Base-by-base conservation (phyloP, 345 rosid genomes). In the Viola odorata region DNA sequence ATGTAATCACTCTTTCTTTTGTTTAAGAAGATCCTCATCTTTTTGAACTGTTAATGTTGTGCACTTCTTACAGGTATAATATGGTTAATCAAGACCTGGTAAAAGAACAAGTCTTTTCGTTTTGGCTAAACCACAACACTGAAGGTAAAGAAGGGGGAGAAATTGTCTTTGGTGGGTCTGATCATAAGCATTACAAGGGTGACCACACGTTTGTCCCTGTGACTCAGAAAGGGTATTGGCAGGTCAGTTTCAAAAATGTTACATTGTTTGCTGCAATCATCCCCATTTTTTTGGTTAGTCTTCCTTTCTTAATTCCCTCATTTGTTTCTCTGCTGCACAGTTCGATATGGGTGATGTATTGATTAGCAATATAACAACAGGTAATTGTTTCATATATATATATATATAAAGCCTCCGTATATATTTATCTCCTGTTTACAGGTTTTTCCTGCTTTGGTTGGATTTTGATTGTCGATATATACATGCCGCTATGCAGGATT, bases 131-230 rank as follows among this genome's bases (percentile, higher is more conserved):
- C 53, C 76, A 68, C 10, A 67, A 66, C 15, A 67, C 52, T 41
- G 44, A 67, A 50, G 76, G 68, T 41, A 56, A 72, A 38, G 72
- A 66, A 72, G 76, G 76, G 54, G 76, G 76, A 52, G 76, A 72
- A 67, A 57, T 72, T 62, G 72, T 72, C 45, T 72, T 72, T 62
- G 76, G 76, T 12, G 76, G 76, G 42, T 48, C 62, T 32, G 76
- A 72, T 62, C 56, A 72, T 58, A 41, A 54, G 23, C 76, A 72
- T 53, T 67, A 72, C 76, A 72, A 52, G 68, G 76, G 76, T 11
- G 50, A 72, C 45, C 76, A 72, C 55, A 67, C 76, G 10, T 72
- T 62, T 57, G 72, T 72, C 62, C 64, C 71, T 39, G 71, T 72
- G 8, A 72, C 76, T 47, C 55, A 53, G 32, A 72, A 67, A 52